Evolutionary conservation across 352 stramenopile species (phyloP).

Genomic region (Globisporangium polare): DNA sequence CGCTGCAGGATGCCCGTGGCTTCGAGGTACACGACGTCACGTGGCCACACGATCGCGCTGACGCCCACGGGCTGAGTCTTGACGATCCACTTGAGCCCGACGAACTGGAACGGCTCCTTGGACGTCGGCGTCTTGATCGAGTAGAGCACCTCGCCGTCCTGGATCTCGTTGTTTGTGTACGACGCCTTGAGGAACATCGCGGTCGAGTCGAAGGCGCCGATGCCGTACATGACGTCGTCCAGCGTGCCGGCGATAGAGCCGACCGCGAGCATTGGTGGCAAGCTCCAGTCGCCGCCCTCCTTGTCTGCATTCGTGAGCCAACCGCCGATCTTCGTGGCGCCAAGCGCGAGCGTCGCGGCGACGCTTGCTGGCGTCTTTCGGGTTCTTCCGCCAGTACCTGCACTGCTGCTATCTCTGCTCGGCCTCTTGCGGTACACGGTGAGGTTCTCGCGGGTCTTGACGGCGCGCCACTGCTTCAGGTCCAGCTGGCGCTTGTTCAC

Average conservation of each 20-base stretch:
- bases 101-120: constrained; percentile 37
- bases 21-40: constrained; percentile 26
- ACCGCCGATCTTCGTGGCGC: constrained; percentile 12
- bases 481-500: constrained; percentile 20
- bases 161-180: constrained; percentile 45
- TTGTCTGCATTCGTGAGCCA: constrained; percentile 15
- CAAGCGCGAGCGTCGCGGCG: constrained; percentile 11
- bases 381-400: background rate
- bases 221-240: constrained; percentile 63
- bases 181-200: constrained; percentile 46
- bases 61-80: constrained; percentile 20
- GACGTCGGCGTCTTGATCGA: constrained; percentile 36
- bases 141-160: constrained; percentile 46
- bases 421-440: constrained; percentile 11
- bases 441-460: constrained; percentile 26
- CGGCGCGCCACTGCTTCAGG: constrained; percentile 22
- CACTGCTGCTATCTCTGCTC: background rate
- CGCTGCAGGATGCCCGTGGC: constrained; percentile 31
- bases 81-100: constrained; percentile 49
- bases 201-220: constrained; percentile 39
- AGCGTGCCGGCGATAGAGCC: constrained; percentile 36
- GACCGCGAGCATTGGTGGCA: constrained; percentile 36
- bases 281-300: constrained; percentile 18
- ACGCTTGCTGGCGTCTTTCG: background rate
- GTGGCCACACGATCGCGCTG: constrained; percentile 32